Conservation (phyloP, 2,329 filamentous ascomycete genomes). For the Ustulina deusta region DNA sequence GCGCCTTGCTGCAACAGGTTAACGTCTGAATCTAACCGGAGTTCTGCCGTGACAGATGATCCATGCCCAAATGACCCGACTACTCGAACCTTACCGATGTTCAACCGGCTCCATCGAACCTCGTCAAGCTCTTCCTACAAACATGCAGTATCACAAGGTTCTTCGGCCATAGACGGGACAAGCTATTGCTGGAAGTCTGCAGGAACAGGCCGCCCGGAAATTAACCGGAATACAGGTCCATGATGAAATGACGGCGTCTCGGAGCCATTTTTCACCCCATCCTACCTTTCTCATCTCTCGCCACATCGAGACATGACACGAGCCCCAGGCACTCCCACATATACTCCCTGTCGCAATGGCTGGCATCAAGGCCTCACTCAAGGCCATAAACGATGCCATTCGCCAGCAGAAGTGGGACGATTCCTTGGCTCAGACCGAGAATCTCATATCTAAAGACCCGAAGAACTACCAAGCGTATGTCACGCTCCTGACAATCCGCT, state of each 20-base stretch:
- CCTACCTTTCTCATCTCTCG: not conserved
- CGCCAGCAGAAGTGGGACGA: constrained; percentile 83
- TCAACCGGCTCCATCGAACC: constrained; percentile 12
- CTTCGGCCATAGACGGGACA: not conserved
- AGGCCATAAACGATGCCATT: constrained; percentile 82
- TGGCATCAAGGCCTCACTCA: constrained; percentile 77
- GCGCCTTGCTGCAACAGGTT: not conserved
- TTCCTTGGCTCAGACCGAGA: constrained; percentile 75
- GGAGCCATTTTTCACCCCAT: constrained; percentile 16
- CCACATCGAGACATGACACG: constrained; percentile 43
- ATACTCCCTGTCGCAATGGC: constrained; percentile 57
- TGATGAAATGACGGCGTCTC: constrained; percentile 43
- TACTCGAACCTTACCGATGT: constrained; percentile 9
- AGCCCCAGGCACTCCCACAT: constrained; percentile 22
- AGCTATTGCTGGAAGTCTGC: constrained; percentile 1
- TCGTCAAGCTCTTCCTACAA: constrained; percentile 7
- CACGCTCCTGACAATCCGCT: not conserved
- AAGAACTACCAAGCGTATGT: constrained; percentile 84
- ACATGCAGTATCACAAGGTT: not conserved
- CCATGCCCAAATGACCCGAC: not conserved
- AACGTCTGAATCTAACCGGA: not conserved
- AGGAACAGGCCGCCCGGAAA: not conserved
- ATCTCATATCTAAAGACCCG: constrained; percentile 77
- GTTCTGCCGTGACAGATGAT: constrained; percentile 4
- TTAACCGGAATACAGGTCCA: not conserved